phyloP scores from a whole-genome alignment of 2,329 filamentous ascomycete genomes.

The Cordyceps cicadae region DNA sequence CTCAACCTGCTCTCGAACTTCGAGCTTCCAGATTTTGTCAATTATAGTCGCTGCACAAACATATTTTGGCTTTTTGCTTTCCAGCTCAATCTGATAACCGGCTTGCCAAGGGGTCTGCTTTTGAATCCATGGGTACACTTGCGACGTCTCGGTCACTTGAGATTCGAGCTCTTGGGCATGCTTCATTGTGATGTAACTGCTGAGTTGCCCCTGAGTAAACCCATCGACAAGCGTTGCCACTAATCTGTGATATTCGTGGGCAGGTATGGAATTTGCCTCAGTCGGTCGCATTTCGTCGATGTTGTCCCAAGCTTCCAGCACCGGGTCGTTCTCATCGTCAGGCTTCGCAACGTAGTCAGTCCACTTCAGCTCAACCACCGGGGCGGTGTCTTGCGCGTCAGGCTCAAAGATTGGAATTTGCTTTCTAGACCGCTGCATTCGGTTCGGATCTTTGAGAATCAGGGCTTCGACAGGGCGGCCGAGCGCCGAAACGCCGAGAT shows the following conservation, averaged over 20 bases:
- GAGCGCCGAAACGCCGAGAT: conserved; percentile 26
- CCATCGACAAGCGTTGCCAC: conserved; percentile 30
- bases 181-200: conserved; percentile 29
- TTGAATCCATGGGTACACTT: conserved; percentile 2
- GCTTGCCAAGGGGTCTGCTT: conserved; percentile 4
- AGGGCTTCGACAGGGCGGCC: conserved; percentile 36
- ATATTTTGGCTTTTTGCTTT: conserved; percentile 3
- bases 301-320: conserved; percentile 32
- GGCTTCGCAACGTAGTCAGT: conserved; percentile 20
- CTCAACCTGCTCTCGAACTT: conserved; percentile 7
- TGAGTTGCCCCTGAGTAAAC: conserved; percentile 40
- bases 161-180: neutral
- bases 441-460: conserved; percentile 35
- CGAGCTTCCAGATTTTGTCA: conserved; percentile 9
- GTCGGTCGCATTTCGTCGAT: conserved; percentile 41
- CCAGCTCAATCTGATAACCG: neutral
- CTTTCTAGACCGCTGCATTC: conserved; percentile 17
- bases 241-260: conserved; percentile 34
- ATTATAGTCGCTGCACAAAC: conserved; percentile 1
- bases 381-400: conserved; percentile 6
- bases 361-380: conserved; percentile 21
- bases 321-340: conserved; percentile 14
- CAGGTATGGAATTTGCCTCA: conserved; percentile 28
- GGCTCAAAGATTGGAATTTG: conserved; percentile 15
- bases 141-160: neutral